These are phyloP conservation scores for Tephrocybe sp. DNA, from an alignment of 768 basidiomycete genomes.

Conservation along the genomic window DNA sequence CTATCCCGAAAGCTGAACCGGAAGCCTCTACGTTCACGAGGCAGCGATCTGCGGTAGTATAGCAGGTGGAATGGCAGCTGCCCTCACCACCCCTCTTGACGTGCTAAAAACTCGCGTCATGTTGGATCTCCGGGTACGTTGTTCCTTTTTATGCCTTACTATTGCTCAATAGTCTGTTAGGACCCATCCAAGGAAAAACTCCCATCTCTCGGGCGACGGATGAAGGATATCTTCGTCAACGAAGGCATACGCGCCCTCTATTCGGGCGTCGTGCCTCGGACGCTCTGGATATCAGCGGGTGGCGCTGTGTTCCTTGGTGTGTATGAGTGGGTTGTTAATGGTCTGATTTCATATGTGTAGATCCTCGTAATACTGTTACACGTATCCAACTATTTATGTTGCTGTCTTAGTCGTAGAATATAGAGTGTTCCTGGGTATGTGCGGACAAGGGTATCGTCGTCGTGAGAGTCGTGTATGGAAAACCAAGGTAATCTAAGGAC, in stretches of 20 bases:
- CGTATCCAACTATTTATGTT: too few species aligned
- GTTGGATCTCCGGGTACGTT: slow-evolving; percentile 80
- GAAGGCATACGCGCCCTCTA: slow-evolving; percentile 84
- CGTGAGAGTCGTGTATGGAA: too few species aligned
- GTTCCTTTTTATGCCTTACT: not conserved
- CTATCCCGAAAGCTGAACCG: slow-evolving; percentile 55
- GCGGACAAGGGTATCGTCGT: not conserved
- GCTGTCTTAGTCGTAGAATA: too few species aligned
- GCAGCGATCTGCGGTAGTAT: slow-evolving; percentile 89
- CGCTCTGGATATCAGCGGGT: slow-evolving; percentile 94
- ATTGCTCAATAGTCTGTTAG: slow-evolving; percentile 30
- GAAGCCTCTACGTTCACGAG: slow-evolving; percentile 66
- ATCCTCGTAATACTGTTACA: not conserved
- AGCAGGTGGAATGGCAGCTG: slow-evolving; percentile 89
- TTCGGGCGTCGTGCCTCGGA: slow-evolving; percentile 85
- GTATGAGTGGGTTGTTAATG: slow-evolving; percentile 78
- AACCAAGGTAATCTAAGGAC: too few species aligned
- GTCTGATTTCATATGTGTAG: slow-evolving; percentile 33
- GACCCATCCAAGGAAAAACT: slow-evolving; percentile 45
- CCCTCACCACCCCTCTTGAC: slow-evolving; percentile 90
- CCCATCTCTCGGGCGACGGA: slow-evolving; percentile 57
- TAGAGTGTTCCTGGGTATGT: not conserved
- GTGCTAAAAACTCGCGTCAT: slow-evolving; percentile 97
- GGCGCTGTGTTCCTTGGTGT: slow-evolving; percentile 98
- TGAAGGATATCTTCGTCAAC: slow-evolving; percentile 61